phyloP scores from a whole-genome alignment of 148 eudicot genomes.

The Diospyros kaki region DNA sequence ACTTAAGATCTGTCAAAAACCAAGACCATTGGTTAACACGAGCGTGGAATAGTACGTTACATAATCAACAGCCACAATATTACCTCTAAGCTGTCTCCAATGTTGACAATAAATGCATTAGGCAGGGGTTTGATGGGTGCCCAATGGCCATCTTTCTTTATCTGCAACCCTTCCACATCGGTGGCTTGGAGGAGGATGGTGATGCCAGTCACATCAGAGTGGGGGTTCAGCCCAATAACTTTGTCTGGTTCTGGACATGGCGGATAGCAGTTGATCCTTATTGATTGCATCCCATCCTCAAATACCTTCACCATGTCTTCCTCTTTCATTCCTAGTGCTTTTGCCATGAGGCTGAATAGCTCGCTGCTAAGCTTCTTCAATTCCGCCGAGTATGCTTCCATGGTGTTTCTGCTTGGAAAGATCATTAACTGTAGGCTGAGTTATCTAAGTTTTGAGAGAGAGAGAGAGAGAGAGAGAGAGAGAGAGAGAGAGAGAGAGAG shows the following conservation, averaged over 20 bases:
- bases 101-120: constrained; percentile 17
- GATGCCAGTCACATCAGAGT: constrained; percentile 11
- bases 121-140: constrained; percentile 10
- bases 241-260: constrained; percentile 16
- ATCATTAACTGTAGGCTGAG: not conserved
- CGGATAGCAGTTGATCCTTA: constrained; percentile 25
- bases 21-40: too few relatives aligned
- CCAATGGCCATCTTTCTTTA: constrained; percentile 22
- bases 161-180: constrained; percentile 15
- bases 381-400: constrained; percentile 18
- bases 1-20: constrained; percentile 8
- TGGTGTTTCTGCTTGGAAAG: constrained; percentile 10
- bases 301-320: constrained; percentile 14
- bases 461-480: not conserved
- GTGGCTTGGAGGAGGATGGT: constrained; percentile 21
- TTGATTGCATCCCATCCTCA: constrained; percentile 21
- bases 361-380: constrained; percentile 16
- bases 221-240: constrained; percentile 16
- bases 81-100: constrained; percentile 23
- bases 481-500: not conserved
- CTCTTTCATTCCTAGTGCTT: constrained; percentile 17
- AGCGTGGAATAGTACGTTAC: too few relatives aligned
- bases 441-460: not conserved
- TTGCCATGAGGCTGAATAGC: constrained; percentile 5
- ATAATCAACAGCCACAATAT: too few relatives aligned